Conservation (phyloP, 306 rosid genomes). For the Castanea mollissima region DNA sequence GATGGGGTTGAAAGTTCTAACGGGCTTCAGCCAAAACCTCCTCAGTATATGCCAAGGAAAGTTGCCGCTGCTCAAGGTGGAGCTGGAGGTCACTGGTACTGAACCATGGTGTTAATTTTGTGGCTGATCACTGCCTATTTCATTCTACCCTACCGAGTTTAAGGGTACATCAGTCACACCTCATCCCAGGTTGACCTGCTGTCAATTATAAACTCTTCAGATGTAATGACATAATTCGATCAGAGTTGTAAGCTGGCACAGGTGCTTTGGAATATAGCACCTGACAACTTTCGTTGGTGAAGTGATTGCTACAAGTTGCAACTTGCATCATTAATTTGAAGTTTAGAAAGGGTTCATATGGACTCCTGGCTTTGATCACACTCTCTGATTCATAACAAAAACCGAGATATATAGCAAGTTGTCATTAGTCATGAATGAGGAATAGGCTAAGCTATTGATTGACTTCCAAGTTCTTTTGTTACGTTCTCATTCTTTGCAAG, state of each 20-base stretch:
- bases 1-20: conserved; percentile 76
- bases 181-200: conserved; percentile 22
- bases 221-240: not conserved
- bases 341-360: conserved; percentile 17
- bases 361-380: conserved; percentile 28
- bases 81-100: conserved; percentile 79
- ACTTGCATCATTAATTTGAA: conserved; percentile 27
- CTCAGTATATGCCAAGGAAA: conserved; percentile 59
- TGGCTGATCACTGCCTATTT: not conserved
- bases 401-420: conserved; percentile 18
- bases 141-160: conserved; percentile 11
- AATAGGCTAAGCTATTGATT: conserved; percentile 15
- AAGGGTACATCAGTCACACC: conserved; percentile 1
- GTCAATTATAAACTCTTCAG: not conserved
- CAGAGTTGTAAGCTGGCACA: conserved; percentile 11
- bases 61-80: conserved; percentile 87
- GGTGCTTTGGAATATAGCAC: conserved; percentile 21
- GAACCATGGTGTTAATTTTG: conserved; percentile 19
- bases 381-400: conserved; percentile 20
- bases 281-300: conserved; percentile 5
- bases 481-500: conserved; percentile 23
- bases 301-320: conserved; percentile 24
- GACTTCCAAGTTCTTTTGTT: conserved; percentile 18
- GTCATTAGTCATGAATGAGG: conserved; percentile 15
- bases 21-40: conserved; percentile 81